Conservation (phyloP, 208 protist species). For the Eutreptiella sp. region DNA sequence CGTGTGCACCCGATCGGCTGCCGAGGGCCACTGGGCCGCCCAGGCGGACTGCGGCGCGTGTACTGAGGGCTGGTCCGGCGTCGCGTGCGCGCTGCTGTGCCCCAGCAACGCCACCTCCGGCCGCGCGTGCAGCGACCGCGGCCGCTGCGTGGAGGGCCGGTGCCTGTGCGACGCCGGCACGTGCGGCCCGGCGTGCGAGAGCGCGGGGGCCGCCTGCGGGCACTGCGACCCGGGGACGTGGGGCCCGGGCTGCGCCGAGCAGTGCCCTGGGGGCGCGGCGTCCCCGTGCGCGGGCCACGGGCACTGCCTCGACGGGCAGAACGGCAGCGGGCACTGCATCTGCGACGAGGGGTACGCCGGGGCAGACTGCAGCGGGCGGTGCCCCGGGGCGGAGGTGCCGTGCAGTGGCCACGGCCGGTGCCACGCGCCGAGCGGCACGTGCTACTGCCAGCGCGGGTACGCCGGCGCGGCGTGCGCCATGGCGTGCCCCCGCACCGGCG, state of each 20-base stretch:
- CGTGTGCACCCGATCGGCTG: too few species aligned
- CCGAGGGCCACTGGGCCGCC: too few species aligned
- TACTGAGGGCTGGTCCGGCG: too few species aligned
- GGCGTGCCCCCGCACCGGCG: conserved; percentile 8
- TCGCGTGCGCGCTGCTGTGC: too few species aligned
- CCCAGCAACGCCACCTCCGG: conserved; percentile 9
- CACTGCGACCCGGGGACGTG: conserved; percentile 1
- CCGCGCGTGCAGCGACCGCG: too few species aligned
- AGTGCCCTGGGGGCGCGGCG: conserved; percentile 1
- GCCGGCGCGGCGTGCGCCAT: conserved; percentile 16
- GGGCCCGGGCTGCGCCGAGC: background rate
- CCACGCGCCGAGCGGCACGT: background rate
- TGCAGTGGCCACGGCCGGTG: background rate
- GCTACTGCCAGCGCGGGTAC: conserved; percentile 14
- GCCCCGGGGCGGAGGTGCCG: background rate
- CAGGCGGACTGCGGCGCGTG: too few species aligned
- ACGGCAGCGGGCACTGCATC: conserved; percentile 26
- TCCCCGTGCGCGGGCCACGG: conserved; percentile 23
- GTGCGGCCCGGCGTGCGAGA: too few species aligned
- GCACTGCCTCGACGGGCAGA: conserved; percentile 10
- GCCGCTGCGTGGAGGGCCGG: too few species aligned
- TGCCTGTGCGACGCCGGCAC: too few species aligned
- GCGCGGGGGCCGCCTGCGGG: background rate
- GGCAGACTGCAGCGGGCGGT: background rate
- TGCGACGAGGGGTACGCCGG: conserved; percentile 13